Conservation (phyloP, 2,329 filamentous ascomycete species). For the Aspergillus aculeatinus region DNA sequence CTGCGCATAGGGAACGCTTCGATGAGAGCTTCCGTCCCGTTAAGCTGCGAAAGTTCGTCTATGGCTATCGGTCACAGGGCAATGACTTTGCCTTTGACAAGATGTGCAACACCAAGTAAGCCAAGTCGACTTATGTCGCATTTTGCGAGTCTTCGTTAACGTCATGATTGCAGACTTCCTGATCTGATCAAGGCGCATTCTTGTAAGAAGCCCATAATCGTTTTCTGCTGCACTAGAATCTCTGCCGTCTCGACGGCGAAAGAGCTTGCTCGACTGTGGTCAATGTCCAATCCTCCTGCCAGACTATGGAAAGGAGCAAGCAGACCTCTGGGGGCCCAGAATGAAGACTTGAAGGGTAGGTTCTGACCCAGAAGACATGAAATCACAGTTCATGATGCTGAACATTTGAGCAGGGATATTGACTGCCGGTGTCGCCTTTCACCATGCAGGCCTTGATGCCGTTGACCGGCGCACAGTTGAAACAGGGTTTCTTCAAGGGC, state of each 20-base stretch:
- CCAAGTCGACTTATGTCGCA: neutral
- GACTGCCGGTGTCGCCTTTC: slow-evolving; percentile 69
- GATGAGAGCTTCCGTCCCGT: slow-evolving; percentile 80
- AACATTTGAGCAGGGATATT: slow-evolving; percentile 41
- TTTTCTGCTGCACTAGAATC: slow-evolving; percentile 78
- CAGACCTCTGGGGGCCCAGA: slow-evolving; percentile 52
- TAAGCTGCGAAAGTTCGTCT: slow-evolving; percentile 71
- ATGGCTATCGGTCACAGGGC: slow-evolving; percentile 62
- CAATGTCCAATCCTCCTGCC: slow-evolving; percentile 48
- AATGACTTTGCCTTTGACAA: slow-evolving; percentile 81
- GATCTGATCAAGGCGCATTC: slow-evolving; percentile 67
- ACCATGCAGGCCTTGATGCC: slow-evolving; percentile 72
- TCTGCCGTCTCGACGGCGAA: slow-evolving; percentile 68
- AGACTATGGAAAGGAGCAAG: slow-evolving; percentile 65
- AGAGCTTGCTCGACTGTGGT: slow-evolving; percentile 66
- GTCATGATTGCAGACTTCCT: slow-evolving; percentile 53
- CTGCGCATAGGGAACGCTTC: slow-evolving; percentile 68
- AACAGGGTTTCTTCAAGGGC: slow-evolving; percentile 64
- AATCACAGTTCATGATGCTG: slow-evolving; percentile 3
- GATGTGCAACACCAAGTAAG: slow-evolving; percentile 60
- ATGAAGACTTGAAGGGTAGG: slow-evolving; percentile 60
- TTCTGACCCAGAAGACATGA: slow-evolving; percentile 1
- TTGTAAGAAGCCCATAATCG: slow-evolving; percentile 71
- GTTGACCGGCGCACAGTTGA: slow-evolving; percentile 68
- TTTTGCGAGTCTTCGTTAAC: neutral